Evolutionary conservation across 495 filamentous ascomycete genomes (phyloP), one percentile per base, ranked within the genome.

Genomic region (Hyaloscypha finlandica): DNA sequence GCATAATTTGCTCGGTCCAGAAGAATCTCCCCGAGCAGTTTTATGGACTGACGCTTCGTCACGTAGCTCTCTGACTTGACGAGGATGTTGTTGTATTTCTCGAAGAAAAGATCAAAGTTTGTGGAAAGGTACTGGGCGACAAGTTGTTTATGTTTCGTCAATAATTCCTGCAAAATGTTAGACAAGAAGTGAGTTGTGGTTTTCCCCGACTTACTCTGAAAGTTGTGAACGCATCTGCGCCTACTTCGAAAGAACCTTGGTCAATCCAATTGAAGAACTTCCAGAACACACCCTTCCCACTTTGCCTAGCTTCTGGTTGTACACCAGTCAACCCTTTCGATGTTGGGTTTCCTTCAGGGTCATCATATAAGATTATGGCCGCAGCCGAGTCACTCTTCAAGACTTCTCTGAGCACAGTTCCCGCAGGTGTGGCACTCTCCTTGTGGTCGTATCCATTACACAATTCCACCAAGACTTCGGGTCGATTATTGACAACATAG

Each of bases 231-330:
- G 96, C 94, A 80, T 98, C 96, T 35, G 96, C 94, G 72, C 93
- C 94, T 65, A 98, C 90, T 80, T 99, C 96, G 76, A 99, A 99
- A 20, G 89, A 92, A 67, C 92, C 89, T 73, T 90, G 88, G 75
- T 98, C 92, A 64, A 99, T 97, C 91, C 94, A 99, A 57, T 91
- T 85, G 74, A 99, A 99, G 78, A 98, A 98, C n/a, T 83, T 86
- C 96, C 96, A 99, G 74, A 99, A 97, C 2, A 97, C 85, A 0
- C 94, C 94, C 16, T 85, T 81, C 20, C 93, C 93, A 12, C 81
- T 87, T 68, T 92, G 89, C 33, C 81, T 85, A 14, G 83, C 76
- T 31, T 88, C 86, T 25, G 86, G 83, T 69, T 93, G 87, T 64
- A 96, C 86, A 1, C 85, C 88, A 2, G 79, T 85, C 8, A 93